phyloP scores from a whole-genome alignment of 1,139 yeast species.

The Meyerozyma smithsonii region DNA sequence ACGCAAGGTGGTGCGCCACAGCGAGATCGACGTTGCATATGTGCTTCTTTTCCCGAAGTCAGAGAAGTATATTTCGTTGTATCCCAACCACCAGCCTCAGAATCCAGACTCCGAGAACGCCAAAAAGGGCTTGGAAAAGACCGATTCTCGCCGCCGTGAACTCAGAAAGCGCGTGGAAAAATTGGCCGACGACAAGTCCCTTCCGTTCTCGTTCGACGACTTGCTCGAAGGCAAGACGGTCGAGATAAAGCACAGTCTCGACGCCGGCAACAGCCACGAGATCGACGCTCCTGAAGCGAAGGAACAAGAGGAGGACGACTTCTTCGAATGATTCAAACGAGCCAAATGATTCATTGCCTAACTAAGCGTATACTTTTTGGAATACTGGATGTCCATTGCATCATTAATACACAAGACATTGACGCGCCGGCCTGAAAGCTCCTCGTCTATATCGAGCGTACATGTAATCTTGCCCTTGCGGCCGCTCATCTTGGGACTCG shows the following conservation, averaged over 20 bases:
- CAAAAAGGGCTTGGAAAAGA: constrained; percentile 40
- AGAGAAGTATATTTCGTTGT: constrained; percentile 77
- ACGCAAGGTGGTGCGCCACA: constrained; percentile 48
- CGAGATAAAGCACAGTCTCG: constrained; percentile 15
- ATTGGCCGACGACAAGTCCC: constrained; percentile 43
- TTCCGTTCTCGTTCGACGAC: constrained; percentile 58
- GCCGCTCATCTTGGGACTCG: constrained; percentile 49
- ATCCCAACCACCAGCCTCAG: constrained; percentile 38
- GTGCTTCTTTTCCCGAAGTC: constrained; percentile 73
- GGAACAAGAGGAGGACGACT: constrained; percentile 33
- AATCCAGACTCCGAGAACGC: constrained; percentile 32
- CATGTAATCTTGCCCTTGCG: constrained; percentile 42
- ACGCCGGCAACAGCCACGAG: constrained; percentile 20
- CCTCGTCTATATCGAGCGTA: constrained; percentile 47
- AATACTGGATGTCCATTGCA: constrained; percentile 53
- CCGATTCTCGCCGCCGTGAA: constrained; percentile 46
- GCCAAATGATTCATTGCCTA: constrained; percentile 9
- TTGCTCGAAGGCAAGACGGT: constrained; percentile 46
- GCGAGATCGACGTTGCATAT: constrained; percentile 73
- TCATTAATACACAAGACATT: constrained; percentile 57
- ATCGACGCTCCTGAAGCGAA: constrained; percentile 38
- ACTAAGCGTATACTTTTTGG: constrained; percentile 7
- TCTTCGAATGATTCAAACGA: constrained; percentile 44
- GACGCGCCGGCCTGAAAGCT: constrained; percentile 40
- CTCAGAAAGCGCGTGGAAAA: constrained; percentile 49